phyloP scores from a whole-genome alignment of 257 asterid genomes.

The Solanum appendiculatum region DNA sequence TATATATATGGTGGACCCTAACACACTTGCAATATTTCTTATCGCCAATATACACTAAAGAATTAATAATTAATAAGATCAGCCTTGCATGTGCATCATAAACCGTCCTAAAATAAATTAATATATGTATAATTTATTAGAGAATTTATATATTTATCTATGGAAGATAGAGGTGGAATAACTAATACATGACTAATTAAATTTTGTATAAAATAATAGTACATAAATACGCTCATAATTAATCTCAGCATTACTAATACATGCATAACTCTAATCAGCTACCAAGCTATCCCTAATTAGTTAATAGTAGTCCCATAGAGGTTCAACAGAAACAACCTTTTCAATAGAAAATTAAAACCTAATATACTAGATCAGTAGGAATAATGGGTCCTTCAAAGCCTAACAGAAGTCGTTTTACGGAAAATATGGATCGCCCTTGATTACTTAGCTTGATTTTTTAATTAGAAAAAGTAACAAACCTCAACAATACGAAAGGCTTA shows the following conservation, averaged over 20 bases:
- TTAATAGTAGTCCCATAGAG: neutral
- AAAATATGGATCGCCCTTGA: neutral
- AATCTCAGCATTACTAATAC: no score
- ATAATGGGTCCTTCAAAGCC: slow-evolving; percentile 33
- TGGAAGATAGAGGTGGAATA: no score
- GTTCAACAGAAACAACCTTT: no score
- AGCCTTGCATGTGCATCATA: slow-evolving; percentile 46
- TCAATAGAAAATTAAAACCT: neutral
- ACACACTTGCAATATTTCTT: neutral
- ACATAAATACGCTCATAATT: no score
- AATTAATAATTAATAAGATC: neutral
- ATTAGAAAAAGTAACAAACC: neutral
- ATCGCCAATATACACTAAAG: neutral
- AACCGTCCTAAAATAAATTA: neutral
- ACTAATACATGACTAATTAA: no score
- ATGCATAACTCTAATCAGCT: neutral
- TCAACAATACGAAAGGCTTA: neutral
- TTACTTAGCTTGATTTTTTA: neutral
- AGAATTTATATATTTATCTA: neutral
- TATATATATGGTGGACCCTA: slow-evolving; percentile 12
- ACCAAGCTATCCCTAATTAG: neutral
- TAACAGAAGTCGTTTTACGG: slow-evolving; percentile 21
- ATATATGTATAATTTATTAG: neutral
- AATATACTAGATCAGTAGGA: slow-evolving; percentile 14
- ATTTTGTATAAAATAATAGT: no score